These are phyloP conservation scores for Monsonia emarginata DNA, from an alignment of 441 rosid genomes.

Conservation along the genomic window DNA sequence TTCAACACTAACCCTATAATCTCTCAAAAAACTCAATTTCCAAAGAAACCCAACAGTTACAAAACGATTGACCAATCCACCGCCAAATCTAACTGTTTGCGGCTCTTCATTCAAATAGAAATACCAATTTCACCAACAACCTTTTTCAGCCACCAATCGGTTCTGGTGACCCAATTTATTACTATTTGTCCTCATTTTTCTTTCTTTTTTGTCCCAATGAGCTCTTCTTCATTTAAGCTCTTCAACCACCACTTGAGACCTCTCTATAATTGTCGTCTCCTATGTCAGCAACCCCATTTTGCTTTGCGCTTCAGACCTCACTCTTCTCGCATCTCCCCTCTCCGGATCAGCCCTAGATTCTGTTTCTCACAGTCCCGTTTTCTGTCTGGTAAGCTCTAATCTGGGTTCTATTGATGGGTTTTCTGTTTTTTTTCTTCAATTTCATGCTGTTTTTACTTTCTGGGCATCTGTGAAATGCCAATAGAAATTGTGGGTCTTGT, in stretches of 20 bases:
- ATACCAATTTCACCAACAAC: no score
- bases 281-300: background rate
- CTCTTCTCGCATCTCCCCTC: background rate
- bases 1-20: background rate
- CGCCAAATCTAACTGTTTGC: background rate
- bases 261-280: background rate
- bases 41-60: background rate
- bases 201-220: background rate
- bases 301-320: background rate
- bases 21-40: background rate
- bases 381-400: background rate
- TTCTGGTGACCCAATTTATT: no score
- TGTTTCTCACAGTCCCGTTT: background rate
- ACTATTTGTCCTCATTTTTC: no score
- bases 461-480: background rate
- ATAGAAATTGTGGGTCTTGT: background rate
- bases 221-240: background rate
- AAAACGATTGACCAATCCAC: background rate
- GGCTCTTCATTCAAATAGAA: constrained; percentile 2
- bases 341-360: background rate
- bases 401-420: background rate
- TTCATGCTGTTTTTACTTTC: background rate
- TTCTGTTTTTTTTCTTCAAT: background rate
- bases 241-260: background rate
- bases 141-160: no score